Conservation (phyloP, 257 asterid genomes). For the Solanum appendiculatum region DNA sequence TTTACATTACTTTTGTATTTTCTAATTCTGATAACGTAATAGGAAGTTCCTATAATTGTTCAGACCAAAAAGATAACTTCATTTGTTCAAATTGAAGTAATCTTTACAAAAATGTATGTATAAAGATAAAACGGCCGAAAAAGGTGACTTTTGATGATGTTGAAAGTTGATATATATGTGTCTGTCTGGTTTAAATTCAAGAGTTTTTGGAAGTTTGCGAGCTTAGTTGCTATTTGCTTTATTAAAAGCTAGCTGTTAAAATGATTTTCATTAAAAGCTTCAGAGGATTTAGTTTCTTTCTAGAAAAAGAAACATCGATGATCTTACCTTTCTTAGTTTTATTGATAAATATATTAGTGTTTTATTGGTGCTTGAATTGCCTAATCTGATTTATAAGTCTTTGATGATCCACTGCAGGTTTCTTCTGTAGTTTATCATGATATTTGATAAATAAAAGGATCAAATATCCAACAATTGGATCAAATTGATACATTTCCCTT, state of each 20-base stretch:
- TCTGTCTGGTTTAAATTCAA: neutral
- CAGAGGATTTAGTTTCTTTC: neutral
- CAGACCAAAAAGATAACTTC: too few relatives aligned
- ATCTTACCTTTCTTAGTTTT: neutral
- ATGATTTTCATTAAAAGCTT: neutral
- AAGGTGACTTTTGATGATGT: neutral
- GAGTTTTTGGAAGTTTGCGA: neutral
- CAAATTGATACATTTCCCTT: too few relatives aligned
- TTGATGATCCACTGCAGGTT: too few relatives aligned
- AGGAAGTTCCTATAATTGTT: too few relatives aligned
- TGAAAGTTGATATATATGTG: neutral
- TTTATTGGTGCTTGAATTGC: neutral
- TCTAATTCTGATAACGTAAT: too few relatives aligned
- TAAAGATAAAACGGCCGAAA: neutral
- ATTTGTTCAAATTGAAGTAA: too few relatives aligned
- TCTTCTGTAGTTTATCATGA: too few relatives aligned
- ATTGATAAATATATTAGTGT: neutral
- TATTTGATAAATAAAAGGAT: too few relatives aligned
- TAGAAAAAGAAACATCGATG: neutral
- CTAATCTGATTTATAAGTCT: too few relatives aligned
- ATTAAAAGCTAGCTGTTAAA: neutral
- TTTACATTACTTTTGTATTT: too few relatives aligned
- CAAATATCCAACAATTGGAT: too few relatives aligned
- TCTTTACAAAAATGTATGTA: too few relatives aligned
- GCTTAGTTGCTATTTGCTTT: neutral